Evolutionary conservation across 495 filamentous ascomycete genomes (phyloP), one percentile per base, ranked within the genome.

Genomic region (Halenospora varia): DNA sequence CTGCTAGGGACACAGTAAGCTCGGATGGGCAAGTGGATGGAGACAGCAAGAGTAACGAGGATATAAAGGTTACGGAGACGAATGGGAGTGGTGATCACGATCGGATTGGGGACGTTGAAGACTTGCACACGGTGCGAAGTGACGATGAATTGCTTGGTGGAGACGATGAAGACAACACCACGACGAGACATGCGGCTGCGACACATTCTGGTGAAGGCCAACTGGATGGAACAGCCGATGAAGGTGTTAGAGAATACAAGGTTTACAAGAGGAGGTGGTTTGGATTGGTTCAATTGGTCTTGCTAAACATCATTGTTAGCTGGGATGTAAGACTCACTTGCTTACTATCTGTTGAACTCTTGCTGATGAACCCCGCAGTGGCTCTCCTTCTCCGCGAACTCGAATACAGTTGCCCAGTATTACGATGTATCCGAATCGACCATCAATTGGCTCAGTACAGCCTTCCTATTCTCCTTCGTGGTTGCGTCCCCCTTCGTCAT

Each of bases 261-360:
- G 87, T 95, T 49, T 97, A 98, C 63, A 94, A 88, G 72, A 78
- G 90, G 58, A 77, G 94, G 29, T 98, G 90, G 82, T 92, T 96
- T 72, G 94, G 94, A 0, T 72, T 98, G 51, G 73, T 80, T 17
- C 87, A 95, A 72, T 70, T 97, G 63, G 87, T 92, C 15, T 70
- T 97, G 64, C 66, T 97, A 70, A 98, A 97, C 68, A 88, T 96
- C 49, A 83, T 98, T 53, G 86, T 96, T 24, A 93, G 88, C 67
- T 97, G 92, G 93, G 90, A 94, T 78, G 91, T 95, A 82, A 78
- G 89, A 82, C 15, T 53, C 26, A 29, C 13, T 51, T 53, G 0
- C 17, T 45, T 51, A 25, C 20, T 24, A 9, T 45, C 42, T 6
- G 19, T 2, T 25, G 8, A 9, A 25, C 3, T 10, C n/a, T 25